Conservation (phyloP, 1,139 yeast genomes). For the Saccharomyces hybrid region DNA sequence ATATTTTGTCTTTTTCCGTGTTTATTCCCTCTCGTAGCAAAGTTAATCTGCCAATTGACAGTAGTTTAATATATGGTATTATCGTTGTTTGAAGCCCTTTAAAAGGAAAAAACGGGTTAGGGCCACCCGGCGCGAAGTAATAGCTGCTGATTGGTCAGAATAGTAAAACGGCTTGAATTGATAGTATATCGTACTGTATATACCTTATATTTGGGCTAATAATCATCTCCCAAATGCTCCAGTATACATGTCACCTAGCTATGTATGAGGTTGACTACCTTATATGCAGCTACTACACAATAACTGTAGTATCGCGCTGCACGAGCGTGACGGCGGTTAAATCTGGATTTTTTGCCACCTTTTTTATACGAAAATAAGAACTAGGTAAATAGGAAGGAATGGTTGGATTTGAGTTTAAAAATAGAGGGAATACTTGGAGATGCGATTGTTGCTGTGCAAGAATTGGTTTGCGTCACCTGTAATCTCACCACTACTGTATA, state of each 20-base stretch:
- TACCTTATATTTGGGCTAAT: not conserved
- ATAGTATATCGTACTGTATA: not conserved
- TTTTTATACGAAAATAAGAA: not conserved
- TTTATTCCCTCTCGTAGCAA: not conserved
- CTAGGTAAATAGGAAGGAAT: not conserved
- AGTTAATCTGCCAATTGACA: not conserved
- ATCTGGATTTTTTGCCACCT: not conserved
- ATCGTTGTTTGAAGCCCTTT: not conserved
- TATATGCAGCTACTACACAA: not conserved
- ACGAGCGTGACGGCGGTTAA: not conserved
- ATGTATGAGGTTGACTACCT: not conserved
- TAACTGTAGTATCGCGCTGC: not conserved
- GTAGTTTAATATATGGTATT: not conserved
- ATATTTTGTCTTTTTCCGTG: not conserved
- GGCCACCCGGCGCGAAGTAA: not conserved
- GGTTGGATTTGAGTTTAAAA: not conserved
- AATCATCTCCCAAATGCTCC: not conserved
- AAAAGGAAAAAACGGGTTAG: not conserved
- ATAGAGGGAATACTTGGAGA: not conserved
- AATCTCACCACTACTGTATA: not conserved
- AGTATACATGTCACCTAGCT: too few species aligned
- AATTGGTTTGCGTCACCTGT: not conserved
- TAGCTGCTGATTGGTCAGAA: not conserved
- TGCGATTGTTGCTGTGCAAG: not conserved
- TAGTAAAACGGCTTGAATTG: not conserved